phyloP scores from a whole-genome alignment of 2,329 filamentous ascomycete genomes.

The Berkeleyomyces basicola region DNA sequence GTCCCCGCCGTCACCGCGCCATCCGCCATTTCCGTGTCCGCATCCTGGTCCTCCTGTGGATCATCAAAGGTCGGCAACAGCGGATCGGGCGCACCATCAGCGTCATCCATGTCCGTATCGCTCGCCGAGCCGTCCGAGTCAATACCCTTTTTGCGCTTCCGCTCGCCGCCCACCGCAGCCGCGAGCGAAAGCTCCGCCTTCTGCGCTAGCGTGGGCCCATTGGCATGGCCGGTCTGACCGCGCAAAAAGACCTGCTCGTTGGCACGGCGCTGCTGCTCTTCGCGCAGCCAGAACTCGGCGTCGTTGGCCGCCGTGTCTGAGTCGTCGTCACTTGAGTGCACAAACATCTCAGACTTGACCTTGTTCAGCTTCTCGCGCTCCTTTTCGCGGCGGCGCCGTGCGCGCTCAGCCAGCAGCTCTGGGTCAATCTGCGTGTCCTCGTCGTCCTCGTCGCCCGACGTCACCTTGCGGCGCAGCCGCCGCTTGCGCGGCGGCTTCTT shows the following conservation, averaged over 20 bases:
- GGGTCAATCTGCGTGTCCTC: constrained; percentile 33
- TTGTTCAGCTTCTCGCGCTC: constrained; percentile 61
- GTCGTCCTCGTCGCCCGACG: constrained; percentile 22
- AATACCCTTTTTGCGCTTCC: constrained; percentile 10
- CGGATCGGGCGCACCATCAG: background rate
- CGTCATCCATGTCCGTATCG: constrained; percentile 4
- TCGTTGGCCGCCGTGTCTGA: constrained; percentile 59
- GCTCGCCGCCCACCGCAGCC: background rate
- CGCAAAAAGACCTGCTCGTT: constrained; percentile 13
- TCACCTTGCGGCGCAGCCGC: constrained; percentile 29
- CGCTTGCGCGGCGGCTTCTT: constrained; percentile 26
- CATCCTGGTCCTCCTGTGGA: background rate
- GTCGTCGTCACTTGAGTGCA: constrained; percentile 77
- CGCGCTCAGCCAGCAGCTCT: constrained; percentile 47
- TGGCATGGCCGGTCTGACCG: background rate
- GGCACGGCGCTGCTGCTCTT: constrained; percentile 35
- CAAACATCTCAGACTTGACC: constrained; percentile 71
- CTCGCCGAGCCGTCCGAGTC: constrained; percentile 3
- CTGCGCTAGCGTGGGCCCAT: background rate
- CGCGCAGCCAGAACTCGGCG: constrained; percentile 58
- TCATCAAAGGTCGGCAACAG: constrained; percentile 8
- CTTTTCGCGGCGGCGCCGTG: constrained; percentile 43
- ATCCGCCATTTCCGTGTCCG: constrained; percentile 1
- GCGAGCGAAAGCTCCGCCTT: background rate
- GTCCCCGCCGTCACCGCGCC: background rate